These are phyloP conservation scores for Lenzites betulinus DNA, from an alignment of 768 basidiomycete species.

Conservation along the genomic window DNA sequence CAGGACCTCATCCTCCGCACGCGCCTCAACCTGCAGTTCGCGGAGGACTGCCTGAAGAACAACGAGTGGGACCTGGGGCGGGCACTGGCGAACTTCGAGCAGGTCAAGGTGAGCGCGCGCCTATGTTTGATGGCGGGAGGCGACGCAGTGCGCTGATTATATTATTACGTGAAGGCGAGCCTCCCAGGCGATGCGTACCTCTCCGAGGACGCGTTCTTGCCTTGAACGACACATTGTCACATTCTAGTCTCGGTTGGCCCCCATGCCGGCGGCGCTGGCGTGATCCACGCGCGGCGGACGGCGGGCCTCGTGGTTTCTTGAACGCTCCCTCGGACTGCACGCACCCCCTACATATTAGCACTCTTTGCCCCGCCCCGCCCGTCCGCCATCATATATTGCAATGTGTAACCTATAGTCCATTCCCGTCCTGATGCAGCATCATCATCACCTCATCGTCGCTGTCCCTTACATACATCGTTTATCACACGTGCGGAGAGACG, in stretches of 20 bases:
- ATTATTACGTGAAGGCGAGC: constrained; percentile 28
- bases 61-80: constrained; percentile 84
- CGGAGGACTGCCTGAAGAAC: constrained; percentile 81
- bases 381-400: constrained; percentile 11
- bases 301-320: constrained; percentile 18
- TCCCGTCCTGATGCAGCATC: constrained; percentile 18
- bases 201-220: constrained; percentile 55
- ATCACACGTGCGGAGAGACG: constrained; percentile 1
- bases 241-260: constrained; percentile 16
- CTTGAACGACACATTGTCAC: constrained; percentile 26
- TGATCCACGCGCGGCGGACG: constrained; percentile 6
- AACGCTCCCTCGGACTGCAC: constrained; percentile 17
- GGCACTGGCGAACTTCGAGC: constrained; percentile 84
- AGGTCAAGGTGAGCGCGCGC: constrained; percentile 72
- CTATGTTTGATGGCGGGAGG: constrained; percentile 4
- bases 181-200: constrained; percentile 44
- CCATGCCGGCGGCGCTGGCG: constrained; percentile 6
- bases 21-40: constrained; percentile 74
- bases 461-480: constrained; percentile 18
- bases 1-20: constrained; percentile 73
- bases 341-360: constrained; percentile 1
- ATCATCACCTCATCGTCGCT: constrained; percentile 4
- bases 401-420: constrained; percentile 18
- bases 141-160: constrained; percentile 23
- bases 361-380: not conserved